Evolutionary conservation across 495 filamentous ascomycete species (phyloP).

Genomic region (Penicillium salamii): DNA sequence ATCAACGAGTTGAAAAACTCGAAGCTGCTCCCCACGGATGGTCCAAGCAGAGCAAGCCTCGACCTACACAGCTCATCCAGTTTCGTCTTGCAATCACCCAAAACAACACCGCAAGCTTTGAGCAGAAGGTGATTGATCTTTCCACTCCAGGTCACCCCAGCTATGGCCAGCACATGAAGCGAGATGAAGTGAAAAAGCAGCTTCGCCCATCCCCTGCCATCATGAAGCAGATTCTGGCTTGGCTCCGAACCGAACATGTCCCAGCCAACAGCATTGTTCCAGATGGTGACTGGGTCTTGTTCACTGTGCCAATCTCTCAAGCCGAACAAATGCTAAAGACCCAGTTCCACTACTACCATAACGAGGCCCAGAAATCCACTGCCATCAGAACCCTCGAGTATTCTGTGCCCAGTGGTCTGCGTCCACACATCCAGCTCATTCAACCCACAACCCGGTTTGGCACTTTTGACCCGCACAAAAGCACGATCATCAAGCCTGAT

Average conservation of each 20-base stretch:
- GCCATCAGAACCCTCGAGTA: conserved; percentile 56
- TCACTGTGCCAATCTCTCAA: conserved; percentile 46
- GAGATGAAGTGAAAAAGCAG: conserved; percentile 50
- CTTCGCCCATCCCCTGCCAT: conserved; percentile 47
- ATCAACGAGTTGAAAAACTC: conserved; percentile 47
- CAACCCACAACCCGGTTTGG: conserved; percentile 58
- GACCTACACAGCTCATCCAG: conserved; percentile 35
- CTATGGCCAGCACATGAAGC: conserved; percentile 64
- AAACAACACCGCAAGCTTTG: conserved; percentile 51
- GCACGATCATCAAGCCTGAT: conserved; percentile 17
- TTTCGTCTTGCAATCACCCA: conserved; percentile 56
- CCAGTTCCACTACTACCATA: conserved; percentile 51
- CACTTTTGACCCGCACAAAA: conserved; percentile 23
- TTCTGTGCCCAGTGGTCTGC: conserved; percentile 52
- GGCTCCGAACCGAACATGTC: conserved; percentile 50
- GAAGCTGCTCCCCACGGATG: conserved; percentile 43
- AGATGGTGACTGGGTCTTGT: conserved; percentile 56
- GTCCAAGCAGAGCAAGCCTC: conserved; percentile 36
- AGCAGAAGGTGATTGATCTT: conserved; percentile 58
- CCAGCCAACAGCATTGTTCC: conserved; percentile 37
- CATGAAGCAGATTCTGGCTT: conserved; percentile 40
- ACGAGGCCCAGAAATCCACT: conserved; percentile 29
- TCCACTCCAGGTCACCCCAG: conserved; percentile 57
- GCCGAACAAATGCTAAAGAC: conserved; percentile 55
- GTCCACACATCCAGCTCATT: conserved; percentile 47